Conservation (phyloP, 2,329 filamentous ascomycete species). For the Fusarium incarnatum region DNA sequence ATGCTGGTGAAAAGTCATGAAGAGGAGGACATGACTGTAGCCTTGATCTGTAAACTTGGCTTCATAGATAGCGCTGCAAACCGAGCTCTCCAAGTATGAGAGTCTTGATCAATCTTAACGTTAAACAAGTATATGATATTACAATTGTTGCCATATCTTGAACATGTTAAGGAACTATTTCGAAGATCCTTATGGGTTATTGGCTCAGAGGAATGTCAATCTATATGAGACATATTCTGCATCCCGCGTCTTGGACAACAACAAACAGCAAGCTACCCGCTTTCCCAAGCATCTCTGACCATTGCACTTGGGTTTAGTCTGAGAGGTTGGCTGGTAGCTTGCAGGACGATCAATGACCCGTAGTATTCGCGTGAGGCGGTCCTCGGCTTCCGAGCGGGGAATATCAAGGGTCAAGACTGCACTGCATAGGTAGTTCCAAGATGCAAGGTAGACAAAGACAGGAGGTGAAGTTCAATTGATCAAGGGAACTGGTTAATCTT, state of each 20-base stretch:
- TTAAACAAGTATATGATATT: conserved; percentile 8
- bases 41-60: conserved; percentile 19
- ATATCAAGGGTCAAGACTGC: conserved; percentile 22
- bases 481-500: background rate
- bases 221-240: conserved; percentile 5
- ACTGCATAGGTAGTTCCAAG: conserved; percentile 6
- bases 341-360: conserved; percentile 28
- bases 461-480: conserved; percentile 8
- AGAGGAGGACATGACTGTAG: conserved; percentile 24
- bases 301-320: conserved; percentile 15
- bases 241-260: background rate
- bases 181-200: background rate
- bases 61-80: conserved; percentile 31
- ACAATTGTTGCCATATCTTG: background rate
- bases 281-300: background rate
- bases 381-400: conserved; percentile 45
- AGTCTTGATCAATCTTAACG: conserved; percentile 27
- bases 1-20: conserved; percentile 32
- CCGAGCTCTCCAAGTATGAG: conserved; percentile 10
- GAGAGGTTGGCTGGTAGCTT: conserved; percentile 19
- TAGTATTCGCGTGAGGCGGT: conserved; percentile 34
- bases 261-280: background rate
- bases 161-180: background rate
- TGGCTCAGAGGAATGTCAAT: background rate
- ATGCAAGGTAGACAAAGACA: background rate